Conservation (phyloP, 2,329 filamentous ascomycete species). For the Hymenoscyphus scutula region DNA sequence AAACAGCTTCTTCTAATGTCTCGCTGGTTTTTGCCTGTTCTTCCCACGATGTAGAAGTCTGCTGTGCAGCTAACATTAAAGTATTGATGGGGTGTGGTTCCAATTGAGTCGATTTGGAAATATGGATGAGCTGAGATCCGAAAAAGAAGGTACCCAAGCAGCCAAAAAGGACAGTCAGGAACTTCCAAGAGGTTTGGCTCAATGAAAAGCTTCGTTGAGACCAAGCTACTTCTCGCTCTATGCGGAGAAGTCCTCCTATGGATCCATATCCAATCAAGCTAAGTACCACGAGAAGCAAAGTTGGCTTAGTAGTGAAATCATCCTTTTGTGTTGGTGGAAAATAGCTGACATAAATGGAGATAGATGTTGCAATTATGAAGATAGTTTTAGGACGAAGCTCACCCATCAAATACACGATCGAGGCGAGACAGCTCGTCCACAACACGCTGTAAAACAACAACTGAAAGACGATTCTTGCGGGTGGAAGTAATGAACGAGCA, state of each 20-base stretch:
- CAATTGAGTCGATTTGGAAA: not conserved
- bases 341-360: slow-evolving; percentile 13
- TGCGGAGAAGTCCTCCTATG: slow-evolving; percentile 11
- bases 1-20: slow-evolving; percentile 20
- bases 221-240: slow-evolving; percentile 13
- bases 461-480: slow-evolving; percentile 1
- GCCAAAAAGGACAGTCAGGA: slow-evolving; percentile 7
- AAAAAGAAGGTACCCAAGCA: slow-evolving; percentile 5
- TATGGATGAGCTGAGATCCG: not conserved
- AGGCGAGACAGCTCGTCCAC: slow-evolving; percentile 14
- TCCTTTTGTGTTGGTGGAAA: slow-evolving; percentile 7
- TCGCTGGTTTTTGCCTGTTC: slow-evolving; percentile 20
- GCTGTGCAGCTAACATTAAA: slow-evolving; percentile 17
- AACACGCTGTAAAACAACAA: slow-evolving; percentile 13
- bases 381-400: slow-evolving; percentile 15
- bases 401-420: slow-evolving; percentile 12
- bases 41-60: slow-evolving; percentile 13
- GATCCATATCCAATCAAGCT: slow-evolving; percentile 9
- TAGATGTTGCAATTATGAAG: slow-evolving; percentile 8
- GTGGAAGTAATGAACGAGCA: slow-evolving; percentile 11
- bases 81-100: slow-evolving; percentile 19
- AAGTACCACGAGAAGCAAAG: not conserved
- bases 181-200: slow-evolving; percentile 6
- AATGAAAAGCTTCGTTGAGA: slow-evolving; percentile 11
- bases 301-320: slow-evolving; percentile 3